A percentile compares a stretch with the other conserved stretches of the same genome.
Evolutionary conservation across 1,284 basidiomycete species (phyloP).

Genomic region (Coriolopsis trogii): DNA sequence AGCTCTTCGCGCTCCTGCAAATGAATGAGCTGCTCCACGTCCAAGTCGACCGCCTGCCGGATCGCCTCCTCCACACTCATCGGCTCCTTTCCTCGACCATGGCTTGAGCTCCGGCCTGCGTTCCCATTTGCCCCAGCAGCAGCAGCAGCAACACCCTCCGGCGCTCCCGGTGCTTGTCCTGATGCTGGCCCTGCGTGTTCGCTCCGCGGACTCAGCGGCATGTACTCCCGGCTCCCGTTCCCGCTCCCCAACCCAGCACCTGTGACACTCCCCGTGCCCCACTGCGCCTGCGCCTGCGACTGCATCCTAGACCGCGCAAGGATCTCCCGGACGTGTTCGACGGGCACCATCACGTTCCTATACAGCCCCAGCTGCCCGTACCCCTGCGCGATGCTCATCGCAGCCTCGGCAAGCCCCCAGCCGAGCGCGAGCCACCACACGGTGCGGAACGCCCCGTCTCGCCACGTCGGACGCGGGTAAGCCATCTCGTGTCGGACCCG

Average conservation of each 20-base stretch:
- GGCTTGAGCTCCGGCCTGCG: slow-evolving; percentile 3
- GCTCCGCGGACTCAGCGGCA: slow-evolving; percentile 31
- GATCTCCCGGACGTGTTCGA: slow-evolving; percentile 39
- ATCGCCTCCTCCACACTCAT: slow-evolving; percentile 31
- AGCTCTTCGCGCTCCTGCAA: slow-evolving; percentile 70
- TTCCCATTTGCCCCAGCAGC: neutral
- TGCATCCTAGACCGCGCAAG: slow-evolving; percentile 32
- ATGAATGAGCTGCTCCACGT: slow-evolving; percentile 63
- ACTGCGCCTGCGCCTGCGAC: slow-evolving; percentile 8
- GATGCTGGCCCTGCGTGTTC: slow-evolving; percentile 6
- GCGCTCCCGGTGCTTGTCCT: too few relatives aligned
- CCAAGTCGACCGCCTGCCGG: slow-evolving; percentile 52
- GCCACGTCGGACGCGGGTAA: slow-evolving; percentile 50
- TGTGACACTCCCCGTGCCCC: slow-evolving; percentile 18
- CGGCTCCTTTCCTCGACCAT: slow-evolving; percentile 7
- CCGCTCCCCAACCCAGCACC: too few relatives aligned
- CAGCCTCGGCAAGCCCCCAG: slow-evolving; percentile 67
- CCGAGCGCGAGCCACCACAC: slow-evolving; percentile 78
- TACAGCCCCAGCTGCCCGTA: slow-evolving; percentile 69
- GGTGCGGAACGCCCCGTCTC: slow-evolving; percentile 59
- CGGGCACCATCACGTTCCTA: slow-evolving; percentile 61
- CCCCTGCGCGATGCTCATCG: slow-evolving; percentile 65
- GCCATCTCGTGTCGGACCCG: slow-evolving; percentile 50
- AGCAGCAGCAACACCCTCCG: slow-evolving; percentile 3
- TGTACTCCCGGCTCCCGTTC: slow-evolving; percentile 25